Evolutionary conservation across 352 stramenopile species (phyloP).

Genomic region (Phytophthora chlamydospora): DNA sequence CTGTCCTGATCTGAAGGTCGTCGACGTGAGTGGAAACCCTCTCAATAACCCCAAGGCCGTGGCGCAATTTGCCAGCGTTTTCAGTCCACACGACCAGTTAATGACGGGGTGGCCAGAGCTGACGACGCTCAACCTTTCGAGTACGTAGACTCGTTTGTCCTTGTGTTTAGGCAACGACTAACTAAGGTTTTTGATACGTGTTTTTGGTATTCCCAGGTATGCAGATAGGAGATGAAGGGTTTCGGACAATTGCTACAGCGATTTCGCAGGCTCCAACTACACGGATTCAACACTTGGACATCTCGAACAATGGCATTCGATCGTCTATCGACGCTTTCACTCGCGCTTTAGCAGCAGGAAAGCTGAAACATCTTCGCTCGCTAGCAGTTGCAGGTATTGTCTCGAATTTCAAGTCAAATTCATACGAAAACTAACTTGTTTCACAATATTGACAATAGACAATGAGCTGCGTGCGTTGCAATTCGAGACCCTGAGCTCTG

Average conservation of each 20-base stretch:
- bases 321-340: slow-evolving; percentile 37
- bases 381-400: slow-evolving; percentile 34
- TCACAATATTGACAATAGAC: slow-evolving; percentile 23
- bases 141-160: slow-evolving; percentile 10
- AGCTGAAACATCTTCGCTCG: slow-evolving; percentile 28
- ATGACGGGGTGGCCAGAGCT: slow-evolving; percentile 24
- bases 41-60: slow-evolving; percentile 23
- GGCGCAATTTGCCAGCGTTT: slow-evolving; percentile 21
- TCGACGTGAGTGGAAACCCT: slow-evolving; percentile 40
- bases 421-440: not conserved
- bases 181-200: not conserved
- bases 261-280: slow-evolving; percentile 19
- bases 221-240: slow-evolving; percentile 32
- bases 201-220: slow-evolving; percentile 29
- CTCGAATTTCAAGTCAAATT: no score
- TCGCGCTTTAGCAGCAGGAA: slow-evolving; percentile 14
- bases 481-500: slow-evolving; percentile 37
- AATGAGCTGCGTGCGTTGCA: slow-evolving; percentile 45
- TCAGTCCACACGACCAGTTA: slow-evolving; percentile 8
- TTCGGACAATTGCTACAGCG: slow-evolving; percentile 22
- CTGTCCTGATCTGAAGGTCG: slow-evolving; percentile 23
- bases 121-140: slow-evolving; percentile 35
- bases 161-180: not conserved
- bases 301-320: slow-evolving; percentile 40
- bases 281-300: slow-evolving; percentile 34